Evolutionary conservation across 495 filamentous ascomycete genomes (phyloP), one percentile per base, ranked within the genome.

Genomic region (Thozetella sp.): DNA sequence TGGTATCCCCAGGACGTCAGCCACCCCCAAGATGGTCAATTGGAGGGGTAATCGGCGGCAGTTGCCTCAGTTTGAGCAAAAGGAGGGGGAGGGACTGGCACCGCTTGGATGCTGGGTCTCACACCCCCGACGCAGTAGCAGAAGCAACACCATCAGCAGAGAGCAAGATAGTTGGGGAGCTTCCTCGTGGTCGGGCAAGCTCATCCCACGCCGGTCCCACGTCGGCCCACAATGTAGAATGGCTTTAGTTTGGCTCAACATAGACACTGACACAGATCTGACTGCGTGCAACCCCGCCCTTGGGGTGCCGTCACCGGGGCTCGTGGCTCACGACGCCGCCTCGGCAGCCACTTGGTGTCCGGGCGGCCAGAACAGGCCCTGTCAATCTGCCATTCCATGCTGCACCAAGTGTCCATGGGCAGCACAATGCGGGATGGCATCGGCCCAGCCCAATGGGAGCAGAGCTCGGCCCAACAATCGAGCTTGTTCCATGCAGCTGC

Each of bases 21-120:
- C 43, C 43, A 48, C 43, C 43, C 43, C 43, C 43, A 10, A 19
- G 43, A 48, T 10, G 6, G 43, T 9, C n/a, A n/a, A 13, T n/a
- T 48, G 43, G 43, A 48, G 43, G 43, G 43, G 43, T 48, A 10
- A 48, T 19, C 43, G 43, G 43, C 43, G 43, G 43, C 43, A 48
- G 43, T 13, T 48, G 43, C 43, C 20, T 48, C 43, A 48, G 10
- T 15, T 19, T 48, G n/a, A 19, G 43, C 43, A 10, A 3, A 48
- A 20, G n/a, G 43, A n/a, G n/a, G 43, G 43, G 9, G n/a, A n/a
- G n/a, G n/a, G n/a, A n/a, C n/a, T n/a, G n/a, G 43, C 9, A 9
- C 43, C n/a, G 43, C 4, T 19, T 9, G 12, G 43, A 4, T 48
- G 11, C 43, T n/a, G 20, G n/a, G n/a, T 3, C 30, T 17, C 30